Evolutionary conservation across 768 basidiomycete genomes (phyloP).

Genomic region (Pleurotus salmoneostramineus): DNA sequence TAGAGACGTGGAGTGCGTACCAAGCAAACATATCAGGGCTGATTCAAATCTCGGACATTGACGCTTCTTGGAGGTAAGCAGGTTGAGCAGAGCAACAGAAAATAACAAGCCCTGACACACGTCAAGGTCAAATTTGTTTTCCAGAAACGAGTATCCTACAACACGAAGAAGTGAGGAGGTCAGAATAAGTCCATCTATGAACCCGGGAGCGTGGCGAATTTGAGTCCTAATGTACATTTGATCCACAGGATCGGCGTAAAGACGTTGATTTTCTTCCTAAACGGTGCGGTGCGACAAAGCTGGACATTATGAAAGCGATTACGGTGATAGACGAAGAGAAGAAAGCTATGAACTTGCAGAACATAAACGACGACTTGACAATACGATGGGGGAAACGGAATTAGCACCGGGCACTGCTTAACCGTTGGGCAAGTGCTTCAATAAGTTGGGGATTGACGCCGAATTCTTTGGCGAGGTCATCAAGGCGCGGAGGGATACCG

Average conservation of each 20-base stretch:
- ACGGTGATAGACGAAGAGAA: neutral
- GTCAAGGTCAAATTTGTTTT: neutral
- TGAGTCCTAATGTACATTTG: neutral
- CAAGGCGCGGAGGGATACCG: slow-evolving; percentile 21
- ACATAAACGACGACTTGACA: too few relatives aligned
- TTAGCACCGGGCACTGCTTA: slow-evolving; percentile 18
- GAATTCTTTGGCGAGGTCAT: slow-evolving; percentile 67
- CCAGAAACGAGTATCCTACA: neutral
- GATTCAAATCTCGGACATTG: neutral
- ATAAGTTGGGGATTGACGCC: slow-evolving; percentile 69
- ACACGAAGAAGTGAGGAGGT: neutral
- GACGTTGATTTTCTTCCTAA: neutral
- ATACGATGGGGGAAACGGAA: neutral
- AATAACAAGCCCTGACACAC: neutral
- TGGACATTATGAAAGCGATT: neutral
- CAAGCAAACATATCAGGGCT: neutral
- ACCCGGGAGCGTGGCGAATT: neutral
- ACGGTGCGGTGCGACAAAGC: neutral
- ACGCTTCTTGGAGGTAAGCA: neutral
- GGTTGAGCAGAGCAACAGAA: neutral
- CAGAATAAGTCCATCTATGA: neutral
- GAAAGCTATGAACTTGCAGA: neutral
- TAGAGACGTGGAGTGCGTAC: neutral
- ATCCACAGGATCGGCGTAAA: neutral
- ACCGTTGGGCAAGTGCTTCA: slow-evolving; percentile 61